Base-by-base conservation (phyloP, 306 rosid genomes). In the Inga leiocalycina region DNA sequence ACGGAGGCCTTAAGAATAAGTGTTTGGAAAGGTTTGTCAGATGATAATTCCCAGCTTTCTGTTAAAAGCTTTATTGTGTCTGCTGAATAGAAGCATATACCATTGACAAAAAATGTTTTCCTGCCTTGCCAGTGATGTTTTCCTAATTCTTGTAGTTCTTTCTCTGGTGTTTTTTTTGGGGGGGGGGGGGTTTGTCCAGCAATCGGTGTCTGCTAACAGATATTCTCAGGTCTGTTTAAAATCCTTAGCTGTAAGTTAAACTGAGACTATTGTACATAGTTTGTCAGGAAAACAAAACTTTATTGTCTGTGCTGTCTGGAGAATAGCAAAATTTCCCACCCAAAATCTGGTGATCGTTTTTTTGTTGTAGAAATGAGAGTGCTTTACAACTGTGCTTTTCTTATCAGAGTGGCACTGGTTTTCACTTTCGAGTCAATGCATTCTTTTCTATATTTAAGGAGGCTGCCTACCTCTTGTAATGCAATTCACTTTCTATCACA, bases 1-100 rank as follows among this genome's bases (percentile, higher is more conserved):
- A 54, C 85, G 48, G 98, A 96, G 88, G 97, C 99, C 56, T 84
- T 96, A 86, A 89, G 98, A 86, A 96, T 96, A 57, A 96, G 99
- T 79, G 99, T 96, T 78, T 96, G 98, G 99, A 90, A 96, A 88
- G 99, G 99, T 96, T 82, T 82, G 91, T 85, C 43, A 81, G 76
- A 75, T 82, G 73, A 84, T 59, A 59, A 74, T 82, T 52, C 72
- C 80, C 73, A 34, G 68, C 35, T 82, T 78, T 75, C 51, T 83
- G 75, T 76, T 61, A 24, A 74, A n/a, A 10, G 48, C 54, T 62
- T 64, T 46, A 24, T 9, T 71, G 30, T 67, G 32, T 39, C 54
- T 67, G 41, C 27, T 62, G 86, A 70, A 75, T 76, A 52, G 9
- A 16, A 68, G 74, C 76, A 5, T 76, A 59, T 4, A 3, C 80